Percentiles rank a stretch among this genome's conserved stretches.
phyloP scores from a whole-genome alignment of 129 eudicot genomes.

The Chrysanthemum lavandulifolium region DNA sequence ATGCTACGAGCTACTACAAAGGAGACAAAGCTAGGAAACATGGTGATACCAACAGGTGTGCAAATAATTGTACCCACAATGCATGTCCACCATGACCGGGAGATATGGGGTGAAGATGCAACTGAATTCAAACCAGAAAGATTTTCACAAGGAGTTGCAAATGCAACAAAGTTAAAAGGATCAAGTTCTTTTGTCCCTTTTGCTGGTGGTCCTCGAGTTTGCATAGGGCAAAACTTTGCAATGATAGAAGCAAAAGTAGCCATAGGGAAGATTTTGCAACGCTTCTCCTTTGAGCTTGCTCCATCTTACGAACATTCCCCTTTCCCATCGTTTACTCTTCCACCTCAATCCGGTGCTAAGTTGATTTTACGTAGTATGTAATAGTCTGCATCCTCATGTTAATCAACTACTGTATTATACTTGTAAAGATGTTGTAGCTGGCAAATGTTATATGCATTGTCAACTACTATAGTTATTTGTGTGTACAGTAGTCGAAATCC shows the following conservation, averaged over 20 bases:
- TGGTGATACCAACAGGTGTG: slow-evolving; percentile 28
- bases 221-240: slow-evolving; percentile 49
- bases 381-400: background rate
- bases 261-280: slow-evolving; percentile 37
- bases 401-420: too few relatives aligned
- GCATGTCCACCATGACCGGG: slow-evolving; percentile 29
- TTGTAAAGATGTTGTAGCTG: too few relatives aligned
- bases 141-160: slow-evolving; percentile 32
- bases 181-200: slow-evolving; percentile 37
- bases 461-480: too few relatives aligned
- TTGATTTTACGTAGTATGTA: slow-evolving; percentile 12
- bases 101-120: slow-evolving; percentile 44
- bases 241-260: slow-evolving; percentile 43
- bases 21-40: slow-evolving; percentile 35
- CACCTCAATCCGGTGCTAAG: slow-evolving; percentile 42
- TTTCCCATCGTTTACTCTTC: slow-evolving; percentile 20
- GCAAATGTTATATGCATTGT: too few relatives aligned
- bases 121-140: slow-evolving; percentile 40
- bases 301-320: slow-evolving; percentile 50
- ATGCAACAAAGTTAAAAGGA: slow-evolving; percentile 33
- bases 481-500: too few relatives aligned
- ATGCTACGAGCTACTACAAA: slow-evolving; percentile 20
- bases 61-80: slow-evolving; percentile 25
- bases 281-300: slow-evolving; percentile 35
- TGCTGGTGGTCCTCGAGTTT: slow-evolving; percentile 46